Percentiles rank a stretch among this genome's conserved stretches.
phyloP scores from a whole-genome alignment of 768 basidiomycete species.

The Suillus fuscotomentosus region DNA sequence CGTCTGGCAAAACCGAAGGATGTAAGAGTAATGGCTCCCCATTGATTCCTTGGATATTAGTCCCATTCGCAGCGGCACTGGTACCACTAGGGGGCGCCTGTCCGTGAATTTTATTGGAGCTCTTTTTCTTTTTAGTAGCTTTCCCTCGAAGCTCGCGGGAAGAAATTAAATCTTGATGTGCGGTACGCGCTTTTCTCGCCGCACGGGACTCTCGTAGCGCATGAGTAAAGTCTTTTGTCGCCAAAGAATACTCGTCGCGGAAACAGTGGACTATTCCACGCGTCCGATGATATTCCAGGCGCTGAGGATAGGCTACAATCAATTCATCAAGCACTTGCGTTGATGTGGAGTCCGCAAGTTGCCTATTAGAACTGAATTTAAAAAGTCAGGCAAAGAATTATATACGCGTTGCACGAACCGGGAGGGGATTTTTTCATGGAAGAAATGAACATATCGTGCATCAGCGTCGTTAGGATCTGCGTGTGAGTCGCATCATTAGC shows the following conservation, averaged over 20 bases:
- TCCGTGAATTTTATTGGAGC: slow-evolving; percentile 48
- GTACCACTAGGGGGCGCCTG: slow-evolving; percentile 72
- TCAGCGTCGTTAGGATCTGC: slow-evolving; percentile 75
- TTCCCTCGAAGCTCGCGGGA: slow-evolving; percentile 38
- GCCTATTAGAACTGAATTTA: slow-evolving; percentile 43
- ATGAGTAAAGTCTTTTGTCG: slow-evolving; percentile 78
- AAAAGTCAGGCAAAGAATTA: slow-evolving; percentile 15
- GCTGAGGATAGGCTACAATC: slow-evolving; percentile 69
- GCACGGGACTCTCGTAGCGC: slow-evolving; percentile 78
- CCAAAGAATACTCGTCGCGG: slow-evolving; percentile 75
- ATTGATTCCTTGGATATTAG: slow-evolving; percentile 44
- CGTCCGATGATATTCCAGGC: slow-evolving; percentile 82
- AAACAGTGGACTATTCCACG: slow-evolving; percentile 91
- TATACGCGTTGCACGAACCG: slow-evolving; percentile 48
- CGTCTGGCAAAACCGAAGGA: slow-evolving; percentile 70
- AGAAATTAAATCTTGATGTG: slow-evolving; percentile 47
- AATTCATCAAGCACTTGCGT: slow-evolving; percentile 79
- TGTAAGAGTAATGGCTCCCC: slow-evolving; percentile 57
- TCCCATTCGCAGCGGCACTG: slow-evolving; percentile 41
- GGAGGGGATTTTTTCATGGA: slow-evolving; percentile 94
- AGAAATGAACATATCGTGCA: slow-evolving; percentile 89
- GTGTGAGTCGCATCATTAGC: slow-evolving; percentile 7
- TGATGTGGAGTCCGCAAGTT: slow-evolving; percentile 81
- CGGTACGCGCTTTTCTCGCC: slow-evolving; percentile 59
- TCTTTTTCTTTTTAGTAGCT: slow-evolving; percentile 56